A percentile compares a stretch with the other conserved stretches of the same genome.
phyloP scores from a whole-genome alignment of 2,329 filamentous ascomycete species.

The Gyromitra esculenta region DNA sequence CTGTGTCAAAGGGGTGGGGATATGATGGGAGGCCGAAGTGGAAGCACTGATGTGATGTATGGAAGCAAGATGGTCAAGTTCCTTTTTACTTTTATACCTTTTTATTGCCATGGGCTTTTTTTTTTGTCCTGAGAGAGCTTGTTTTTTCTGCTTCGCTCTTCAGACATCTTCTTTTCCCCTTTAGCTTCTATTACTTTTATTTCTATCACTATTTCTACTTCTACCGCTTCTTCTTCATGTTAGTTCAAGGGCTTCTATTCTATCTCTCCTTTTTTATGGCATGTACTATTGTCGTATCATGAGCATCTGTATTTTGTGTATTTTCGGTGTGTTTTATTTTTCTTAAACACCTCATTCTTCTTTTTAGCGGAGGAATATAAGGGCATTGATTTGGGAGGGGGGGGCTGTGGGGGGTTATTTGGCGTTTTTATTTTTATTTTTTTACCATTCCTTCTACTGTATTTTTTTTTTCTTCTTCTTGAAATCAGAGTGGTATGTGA shows the following conservation, averaged over 20 bases:
- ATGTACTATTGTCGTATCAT: constrained; percentile 34
- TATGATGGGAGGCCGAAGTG: constrained; percentile 48
- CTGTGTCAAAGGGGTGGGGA: constrained; percentile 40
- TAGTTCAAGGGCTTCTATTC: constrained; percentile 4
- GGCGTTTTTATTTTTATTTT: constrained; percentile 44
- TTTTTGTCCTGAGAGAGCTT: background rate
- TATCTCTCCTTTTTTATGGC: background rate
- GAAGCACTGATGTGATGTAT: constrained; percentile 43
- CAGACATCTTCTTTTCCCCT: background rate
- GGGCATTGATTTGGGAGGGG: constrained; percentile 28
- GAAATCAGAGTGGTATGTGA: background rate
- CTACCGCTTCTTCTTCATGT: constrained; percentile 21
- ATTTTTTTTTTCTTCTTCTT: constrained; percentile 13
- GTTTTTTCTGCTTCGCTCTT: too few species aligned
- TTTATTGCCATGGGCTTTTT: constrained; percentile 19
- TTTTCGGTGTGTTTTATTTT: background rate
- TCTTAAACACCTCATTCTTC: constrained; percentile 16
- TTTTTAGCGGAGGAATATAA: constrained; percentile 19
- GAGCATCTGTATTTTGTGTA: constrained; percentile 28
- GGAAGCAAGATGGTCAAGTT: background rate
- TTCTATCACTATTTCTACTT: constrained; percentile 8
- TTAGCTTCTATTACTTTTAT: constrained; percentile 8
- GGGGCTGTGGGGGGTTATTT: constrained; percentile 20
- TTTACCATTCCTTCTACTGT: background rate
- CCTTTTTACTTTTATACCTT: constrained; percentile 40